Conservation (phyloP, 306 rosid genomes). For the Oxytropis ochrocephala region DNA sequence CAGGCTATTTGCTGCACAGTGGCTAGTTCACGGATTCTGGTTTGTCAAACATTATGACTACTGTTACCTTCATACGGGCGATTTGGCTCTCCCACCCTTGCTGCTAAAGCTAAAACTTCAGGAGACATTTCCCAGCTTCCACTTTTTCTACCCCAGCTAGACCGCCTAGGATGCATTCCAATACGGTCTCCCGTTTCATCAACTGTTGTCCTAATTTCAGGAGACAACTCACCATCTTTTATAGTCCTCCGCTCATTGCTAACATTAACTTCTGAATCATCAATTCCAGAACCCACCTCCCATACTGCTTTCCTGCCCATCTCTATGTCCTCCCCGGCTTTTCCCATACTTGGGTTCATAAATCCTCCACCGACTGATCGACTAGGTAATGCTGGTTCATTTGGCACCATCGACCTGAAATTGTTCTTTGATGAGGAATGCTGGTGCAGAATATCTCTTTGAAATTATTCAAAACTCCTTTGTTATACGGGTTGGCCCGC, state of each 20-base stretch:
- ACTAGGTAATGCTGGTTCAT: conserved; percentile 58
- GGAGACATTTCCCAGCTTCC: conserved; percentile 99
- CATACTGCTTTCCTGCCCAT: conserved; percentile 96
- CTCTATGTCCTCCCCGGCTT: conserved; percentile 83
- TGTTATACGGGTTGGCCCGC: conserved; percentile 71
- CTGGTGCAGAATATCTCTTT: conserved; percentile 76
- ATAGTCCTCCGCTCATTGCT: conserved; percentile 54
- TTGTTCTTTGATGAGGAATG: conserved; percentile 66
- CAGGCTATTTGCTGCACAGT: neutral
- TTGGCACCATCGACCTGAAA: conserved; percentile 77
- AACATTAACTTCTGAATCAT: conserved; percentile 53
- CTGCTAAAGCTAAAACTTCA: conserved; percentile 87
- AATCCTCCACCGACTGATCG: conserved; percentile 73
- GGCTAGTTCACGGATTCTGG: conserved; percentile 25
- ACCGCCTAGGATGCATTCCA: conserved; percentile 79
- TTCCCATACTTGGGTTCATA: conserved; percentile 91
- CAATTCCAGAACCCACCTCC: conserved; percentile 62
- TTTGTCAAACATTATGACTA: conserved; percentile 32
- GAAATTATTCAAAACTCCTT: conserved; percentile 72
- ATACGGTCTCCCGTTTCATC: conserved; percentile 59
- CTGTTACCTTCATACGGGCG: conserved; percentile 59
- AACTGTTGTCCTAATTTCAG: conserved; percentile 65
- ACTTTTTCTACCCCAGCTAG: conserved; percentile 98
- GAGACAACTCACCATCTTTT: conserved; percentile 79
- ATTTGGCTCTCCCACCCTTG: conserved; percentile 74